Evolutionary conservation across 768 basidiomycete species (phyloP).

Genomic region (Lactifluus echinatus): DNA sequence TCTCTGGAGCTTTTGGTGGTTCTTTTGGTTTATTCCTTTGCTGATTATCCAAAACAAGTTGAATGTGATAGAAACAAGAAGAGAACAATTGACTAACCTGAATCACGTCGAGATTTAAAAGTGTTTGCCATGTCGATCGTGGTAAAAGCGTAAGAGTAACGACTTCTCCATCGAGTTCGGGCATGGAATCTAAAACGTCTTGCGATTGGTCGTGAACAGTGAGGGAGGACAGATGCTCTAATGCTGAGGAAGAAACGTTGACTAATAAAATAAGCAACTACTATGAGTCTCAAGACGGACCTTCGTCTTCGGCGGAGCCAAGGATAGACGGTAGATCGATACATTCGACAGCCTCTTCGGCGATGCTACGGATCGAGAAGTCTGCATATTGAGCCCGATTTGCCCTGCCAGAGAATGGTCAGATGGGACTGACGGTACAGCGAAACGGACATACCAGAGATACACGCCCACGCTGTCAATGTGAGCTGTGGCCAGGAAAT

Average conservation of each 20-base stretch:
- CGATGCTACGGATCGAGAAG: conserved; percentile 70
- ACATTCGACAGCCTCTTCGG: conserved; percentile 64
- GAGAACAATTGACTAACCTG: conserved; percentile 43
- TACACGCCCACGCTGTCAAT: conserved; percentile 91
- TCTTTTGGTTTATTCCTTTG: conserved; percentile 97
- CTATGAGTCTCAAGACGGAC: conserved; percentile 32
- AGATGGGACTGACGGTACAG: background rate
- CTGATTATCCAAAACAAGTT: conserved; percentile 31
- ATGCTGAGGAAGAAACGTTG: conserved; percentile 32
- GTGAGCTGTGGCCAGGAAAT: conserved; percentile 93
- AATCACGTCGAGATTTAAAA: conserved; percentile 94
- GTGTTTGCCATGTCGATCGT: conserved; percentile 89
- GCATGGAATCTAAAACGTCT: conserved; percentile 77
- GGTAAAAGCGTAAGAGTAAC: conserved; percentile 89
- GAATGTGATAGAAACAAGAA: background rate
- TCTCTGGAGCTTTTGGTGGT: conserved; percentile 88
- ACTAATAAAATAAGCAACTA: conserved; percentile 10
- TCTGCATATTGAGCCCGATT: conserved; percentile 93
- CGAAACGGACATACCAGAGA: conserved; percentile 57
- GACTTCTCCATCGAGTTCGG: conserved; percentile 83
- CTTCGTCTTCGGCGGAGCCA: conserved; percentile 70
- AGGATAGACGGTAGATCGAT: conserved; percentile 77
- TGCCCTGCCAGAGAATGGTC: conserved; percentile 46
- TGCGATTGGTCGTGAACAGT: conserved; percentile 48
- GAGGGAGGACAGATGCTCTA: conserved; percentile 63